A percentile compares a stretch with the other conserved stretches of the same genome.
phyloP scores from a whole-genome alignment of 495 filamentous ascomycete genomes.

The Chlorociboria aeruginascens region DNA sequence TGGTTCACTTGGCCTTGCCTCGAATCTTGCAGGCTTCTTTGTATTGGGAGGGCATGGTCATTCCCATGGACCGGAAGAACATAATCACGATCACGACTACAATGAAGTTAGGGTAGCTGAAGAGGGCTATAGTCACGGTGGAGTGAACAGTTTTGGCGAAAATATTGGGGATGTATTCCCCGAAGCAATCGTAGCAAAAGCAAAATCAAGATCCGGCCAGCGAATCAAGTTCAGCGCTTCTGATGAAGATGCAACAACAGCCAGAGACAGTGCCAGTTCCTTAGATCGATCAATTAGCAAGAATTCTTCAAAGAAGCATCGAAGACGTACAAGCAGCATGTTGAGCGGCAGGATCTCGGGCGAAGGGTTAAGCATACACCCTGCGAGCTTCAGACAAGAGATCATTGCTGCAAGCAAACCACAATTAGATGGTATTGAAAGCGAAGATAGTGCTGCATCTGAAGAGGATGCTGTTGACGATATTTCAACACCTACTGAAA shows the following conservation, averaged over 20 bases:
- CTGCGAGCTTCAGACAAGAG: conserved; percentile 80
- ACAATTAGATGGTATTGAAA: conserved; percentile 37
- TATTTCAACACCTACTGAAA: conserved; percentile 27
- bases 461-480: conserved; percentile 30
- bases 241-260: conserved; percentile 5
- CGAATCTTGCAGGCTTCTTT: conserved; percentile 79
- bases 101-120: conserved; percentile 22
- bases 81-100: conserved; percentile 22
- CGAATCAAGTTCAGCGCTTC: conserved; percentile 6
- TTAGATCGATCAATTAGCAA: conserved; percentile 3
- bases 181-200: conserved; percentile 13
- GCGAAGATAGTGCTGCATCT: conserved; percentile 35
- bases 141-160: conserved; percentile 23
- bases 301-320: conserved; percentile 22
- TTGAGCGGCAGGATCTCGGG: conserved; percentile 31
- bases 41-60: conserved; percentile 92
- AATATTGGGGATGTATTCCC: conserved; percentile 38
- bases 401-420: conserved; percentile 69
- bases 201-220: conserved; percentile 7
- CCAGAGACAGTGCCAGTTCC: conserved; percentile 13
- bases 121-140: conserved; percentile 26
- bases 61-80: conserved; percentile 50
- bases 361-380: conserved; percentile 73
- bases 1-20: conserved; percentile 73
- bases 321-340: conserved; percentile 41